Conservation (phyloP, 805 yeast species). For the Pichia rugopelliculosa region DNA sequence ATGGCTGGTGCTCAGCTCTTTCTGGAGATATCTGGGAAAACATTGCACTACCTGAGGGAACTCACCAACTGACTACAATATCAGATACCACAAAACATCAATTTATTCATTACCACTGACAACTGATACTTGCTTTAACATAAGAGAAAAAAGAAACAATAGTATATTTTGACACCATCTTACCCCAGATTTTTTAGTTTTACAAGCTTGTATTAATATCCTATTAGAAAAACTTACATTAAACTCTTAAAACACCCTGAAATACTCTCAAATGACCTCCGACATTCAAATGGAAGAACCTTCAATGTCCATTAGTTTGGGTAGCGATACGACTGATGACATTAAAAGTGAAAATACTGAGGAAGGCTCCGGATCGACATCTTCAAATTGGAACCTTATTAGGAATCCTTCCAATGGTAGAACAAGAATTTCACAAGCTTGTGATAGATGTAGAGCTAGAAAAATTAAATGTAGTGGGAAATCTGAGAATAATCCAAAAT, state of each 20-base stretch:
- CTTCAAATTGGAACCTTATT: conserved; percentile 25
- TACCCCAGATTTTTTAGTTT: conserved; percentile 8
- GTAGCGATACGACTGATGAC: neutral
- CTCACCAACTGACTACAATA: too few species aligned
- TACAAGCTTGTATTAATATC: too few species aligned
- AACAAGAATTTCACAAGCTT: conserved; percentile 64
- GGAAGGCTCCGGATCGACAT: neutral
- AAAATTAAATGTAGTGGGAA: conserved; percentile 72
- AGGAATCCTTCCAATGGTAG: conserved; percentile 31
- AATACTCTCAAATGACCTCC: neutral
- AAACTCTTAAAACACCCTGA: neutral
- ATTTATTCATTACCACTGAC: too few species aligned
- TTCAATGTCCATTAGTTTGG: neutral
- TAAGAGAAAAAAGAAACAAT: neutral
- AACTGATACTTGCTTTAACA: neutral
- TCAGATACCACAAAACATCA: too few species aligned
- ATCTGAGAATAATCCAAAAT: conserved; percentile 41
- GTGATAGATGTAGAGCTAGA: conserved; percentile 72
- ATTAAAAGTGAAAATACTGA: neutral
- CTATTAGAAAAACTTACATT: too few species aligned
- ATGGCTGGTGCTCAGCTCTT: too few species aligned
- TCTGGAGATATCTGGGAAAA: too few species aligned
- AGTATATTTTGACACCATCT: neutral
- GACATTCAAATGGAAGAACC: neutral
- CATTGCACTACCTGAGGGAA: too few species aligned